These are phyloP conservation scores for Bertia moriformis DNA, from an alignment of 2,329 filamentous ascomycete species.

Conservation along the genomic window DNA sequence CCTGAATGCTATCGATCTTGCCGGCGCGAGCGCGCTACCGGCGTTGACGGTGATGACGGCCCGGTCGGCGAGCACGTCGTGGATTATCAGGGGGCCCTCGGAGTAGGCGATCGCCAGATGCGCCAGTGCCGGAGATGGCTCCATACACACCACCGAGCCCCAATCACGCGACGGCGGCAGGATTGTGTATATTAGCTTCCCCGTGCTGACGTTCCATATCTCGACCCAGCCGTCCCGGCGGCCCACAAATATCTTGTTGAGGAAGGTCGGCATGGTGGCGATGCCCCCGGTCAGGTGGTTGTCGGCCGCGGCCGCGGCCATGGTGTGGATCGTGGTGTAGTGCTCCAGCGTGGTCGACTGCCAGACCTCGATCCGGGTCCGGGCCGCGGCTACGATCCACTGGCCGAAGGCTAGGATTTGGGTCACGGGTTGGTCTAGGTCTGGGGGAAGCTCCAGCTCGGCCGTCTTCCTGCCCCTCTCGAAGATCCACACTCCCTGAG, in stretches of 20 bases:
- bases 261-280: constrained; percentile 75
- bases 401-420: constrained; percentile 73
- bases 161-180: constrained; percentile 58
- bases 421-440: constrained; percentile 55
- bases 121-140: constrained; percentile 71
- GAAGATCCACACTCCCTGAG: constrained; percentile 86
- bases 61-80: constrained; percentile 69
- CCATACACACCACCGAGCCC: constrained; percentile 73
- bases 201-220: constrained; percentile 93
- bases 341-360: constrained; percentile 71
- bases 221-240: constrained; percentile 79
- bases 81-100: constrained; percentile 63
- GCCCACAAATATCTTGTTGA: constrained; percentile 91
- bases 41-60: constrained; percentile 50
- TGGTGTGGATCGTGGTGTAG: constrained; percentile 63
- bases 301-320: constrained; percentile 50
- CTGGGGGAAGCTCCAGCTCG: constrained; percentile 55
- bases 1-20: constrained; percentile 78
- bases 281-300: constrained; percentile 41
- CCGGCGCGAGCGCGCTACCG: constrained; percentile 46
- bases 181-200: constrained; percentile 80
- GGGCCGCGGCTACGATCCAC: constrained; percentile 74
- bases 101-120: constrained; percentile 79
- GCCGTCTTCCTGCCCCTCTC: constrained; percentile 76
- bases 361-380: constrained; percentile 74